Evolutionary conservation across 225 moss, liverwort and hornwort genomes (phyloP).

Genomic region (Marchantia polymorpha): DNA sequence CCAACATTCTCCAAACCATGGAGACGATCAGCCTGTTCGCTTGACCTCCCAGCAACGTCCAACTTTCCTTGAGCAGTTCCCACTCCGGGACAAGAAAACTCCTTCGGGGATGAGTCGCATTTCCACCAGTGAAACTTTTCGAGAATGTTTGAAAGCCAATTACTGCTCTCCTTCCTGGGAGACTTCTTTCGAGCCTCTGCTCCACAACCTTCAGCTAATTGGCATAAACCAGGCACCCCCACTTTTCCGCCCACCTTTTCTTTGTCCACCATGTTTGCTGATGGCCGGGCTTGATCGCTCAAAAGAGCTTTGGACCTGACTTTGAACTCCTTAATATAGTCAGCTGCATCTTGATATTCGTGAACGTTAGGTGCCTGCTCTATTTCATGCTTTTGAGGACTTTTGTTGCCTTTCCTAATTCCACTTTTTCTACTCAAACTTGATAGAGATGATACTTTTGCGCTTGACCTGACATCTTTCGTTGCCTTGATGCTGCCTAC

Average conservation of each 20-base stretch:
- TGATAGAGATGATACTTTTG: slow-evolving; percentile 26
- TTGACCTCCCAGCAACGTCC: not conserved
- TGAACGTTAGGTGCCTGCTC: slow-evolving; percentile 12
- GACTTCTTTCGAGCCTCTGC: slow-evolving; percentile 21
- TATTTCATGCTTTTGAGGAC: slow-evolving; percentile 31
- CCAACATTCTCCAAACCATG: slow-evolving; percentile 4
- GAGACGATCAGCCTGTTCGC: slow-evolving; percentile 11
- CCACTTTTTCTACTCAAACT: slow-evolving; percentile 18
- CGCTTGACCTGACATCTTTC: slow-evolving; percentile 5
- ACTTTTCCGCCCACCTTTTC: slow-evolving; percentile 7
- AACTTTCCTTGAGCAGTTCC: slow-evolving; percentile 12
- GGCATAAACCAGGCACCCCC: not conserved
- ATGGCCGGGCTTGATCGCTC: slow-evolving; percentile 16
- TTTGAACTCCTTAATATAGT: slow-evolving; percentile 18
- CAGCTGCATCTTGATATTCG: slow-evolving; percentile 10
- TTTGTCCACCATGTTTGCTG: not conserved
- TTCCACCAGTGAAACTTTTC: slow-evolving; percentile 46
- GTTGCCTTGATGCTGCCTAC: slow-evolving; percentile 3
- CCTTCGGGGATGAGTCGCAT: slow-evolving; percentile 18
- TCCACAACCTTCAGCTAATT: not conserved
- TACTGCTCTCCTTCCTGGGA: slow-evolving; percentile 18
- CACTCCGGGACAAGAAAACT: not conserved
- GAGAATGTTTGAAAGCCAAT: slow-evolving; percentile 36
- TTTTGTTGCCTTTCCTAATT: slow-evolving; percentile 42
- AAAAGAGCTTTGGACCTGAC: slow-evolving; percentile 11